Percentiles rank a stretch among this genome's conserved stretches.
Conservation (phyloP, 1,284 basidiomycete species). For the Ceratobasidium sp. region DNA sequence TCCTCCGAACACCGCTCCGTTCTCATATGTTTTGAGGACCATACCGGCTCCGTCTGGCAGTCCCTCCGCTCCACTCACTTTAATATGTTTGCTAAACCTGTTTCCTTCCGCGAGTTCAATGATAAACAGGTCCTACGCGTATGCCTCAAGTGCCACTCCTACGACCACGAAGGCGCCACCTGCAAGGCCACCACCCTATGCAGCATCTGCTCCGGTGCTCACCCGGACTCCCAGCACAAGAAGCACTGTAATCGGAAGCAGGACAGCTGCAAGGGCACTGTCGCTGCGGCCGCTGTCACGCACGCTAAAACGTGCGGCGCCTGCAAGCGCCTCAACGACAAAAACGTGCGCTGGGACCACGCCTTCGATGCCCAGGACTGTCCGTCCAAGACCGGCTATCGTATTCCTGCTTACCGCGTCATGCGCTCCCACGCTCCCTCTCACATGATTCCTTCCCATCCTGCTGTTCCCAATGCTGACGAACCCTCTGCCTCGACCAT, state of each 20-base stretch:
- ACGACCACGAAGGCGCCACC: not conserved
- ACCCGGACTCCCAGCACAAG: not conserved
- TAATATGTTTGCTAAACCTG: not conserved
- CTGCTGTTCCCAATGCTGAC: too few species aligned
- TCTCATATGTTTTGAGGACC: conserved; percentile 5
- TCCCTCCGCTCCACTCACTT: not conserved
- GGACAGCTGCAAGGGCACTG: too few species aligned
- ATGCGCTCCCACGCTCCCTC: too few species aligned
- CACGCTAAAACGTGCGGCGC: not conserved
- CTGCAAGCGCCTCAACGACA: too few species aligned
- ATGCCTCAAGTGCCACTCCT: not conserved
- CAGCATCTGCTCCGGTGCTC: not conserved
- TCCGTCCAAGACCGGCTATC: too few species aligned
- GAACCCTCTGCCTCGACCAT: too few species aligned
- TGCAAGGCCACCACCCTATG: not conserved
- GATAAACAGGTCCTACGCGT: not conserved
- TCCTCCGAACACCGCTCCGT: not conserved
- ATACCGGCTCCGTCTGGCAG: not conserved
- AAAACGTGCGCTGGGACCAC: too few species aligned
- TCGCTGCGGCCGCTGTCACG: not conserved
- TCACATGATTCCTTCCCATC: too few species aligned
- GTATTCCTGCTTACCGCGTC: too few species aligned
- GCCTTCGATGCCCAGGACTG: too few species aligned
- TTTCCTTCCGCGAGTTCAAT: not conserved
- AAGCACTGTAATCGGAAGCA: not conserved